Base-by-base conservation (phyloP, 2,329 filamentous ascomycete genomes). In the Myriangium duriaei region DNA sequence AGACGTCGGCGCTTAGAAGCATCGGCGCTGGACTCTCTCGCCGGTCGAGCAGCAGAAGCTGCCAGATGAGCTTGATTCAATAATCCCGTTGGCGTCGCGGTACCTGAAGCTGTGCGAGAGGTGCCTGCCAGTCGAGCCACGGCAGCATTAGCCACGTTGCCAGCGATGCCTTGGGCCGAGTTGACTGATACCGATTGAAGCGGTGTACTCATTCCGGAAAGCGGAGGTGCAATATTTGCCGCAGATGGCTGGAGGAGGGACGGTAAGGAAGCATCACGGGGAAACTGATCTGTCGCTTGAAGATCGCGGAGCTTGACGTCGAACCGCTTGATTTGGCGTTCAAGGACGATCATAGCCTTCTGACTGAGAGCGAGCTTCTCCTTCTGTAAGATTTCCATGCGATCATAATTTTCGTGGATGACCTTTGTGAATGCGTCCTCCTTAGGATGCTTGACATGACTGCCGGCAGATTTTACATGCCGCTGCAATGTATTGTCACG, bases 401-500 rank as follows among this genome's bases (percentile, higher is more conserved):
- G 72, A 44, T 71, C 69, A 51, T 72, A 88, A 51, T 76, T 77
- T 43, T 82, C 75, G 39, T 68, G 61, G 47, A 88, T 79, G 37
- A 72, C 69, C 33, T 74, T 71, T 37, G 74, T 71, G 51, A 82
- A 71, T 11, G 67, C 58, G 10, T 81, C 76, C 60, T 92, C 83
- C 51, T 83, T 82, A 0, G 82, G 80, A 50, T 88, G 84, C 19
- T 69, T 66, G 36, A 76, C 69, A 50, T 83, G 74, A 51, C 79
- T 82, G 46, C 81, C 79, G 48, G 88, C 80, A 12, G 72, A 63
- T 51, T 81, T 82, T 56, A 88, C 83, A 67, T 77, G 87, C 60
- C 81, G 84, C 54, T 92, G 83, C 29, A 91, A 75, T 52, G 77
- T 77, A 37, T 61, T 69, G 52, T 92, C 83, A 47, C 79, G 76